phyloP scores from a whole-genome alignment of 306 rosid species.

The Cyamopsis tetragonoloba region DNA sequence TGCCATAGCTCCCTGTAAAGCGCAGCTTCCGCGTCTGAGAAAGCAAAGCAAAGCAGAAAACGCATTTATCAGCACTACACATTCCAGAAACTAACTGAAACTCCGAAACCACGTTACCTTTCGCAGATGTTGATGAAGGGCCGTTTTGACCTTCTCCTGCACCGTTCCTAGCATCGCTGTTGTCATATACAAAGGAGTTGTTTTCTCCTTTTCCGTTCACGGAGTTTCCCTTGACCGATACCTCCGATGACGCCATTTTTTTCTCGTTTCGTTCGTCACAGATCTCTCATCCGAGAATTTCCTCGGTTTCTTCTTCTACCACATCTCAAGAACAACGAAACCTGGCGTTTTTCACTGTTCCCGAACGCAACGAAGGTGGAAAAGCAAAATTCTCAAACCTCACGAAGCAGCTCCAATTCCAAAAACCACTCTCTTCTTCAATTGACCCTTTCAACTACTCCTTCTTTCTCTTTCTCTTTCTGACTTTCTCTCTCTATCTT shows the following conservation, averaged over 20 bases:
- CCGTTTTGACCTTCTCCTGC: constrained; percentile 39
- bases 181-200: constrained; percentile 31
- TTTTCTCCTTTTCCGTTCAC: constrained; percentile 47
- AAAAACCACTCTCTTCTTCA: neutral
- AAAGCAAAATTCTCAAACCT: constrained; percentile 12
- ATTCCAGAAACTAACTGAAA: neutral
- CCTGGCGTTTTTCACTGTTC: neutral
- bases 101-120: constrained; percentile 29
- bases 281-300: constrained; percentile 49
- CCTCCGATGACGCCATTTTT: constrained; percentile 65
- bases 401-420: constrained; percentile 22
- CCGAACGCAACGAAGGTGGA: neutral
- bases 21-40: constrained; percentile 66
- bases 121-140: constrained; percentile 27
- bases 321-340: constrained; percentile 1
- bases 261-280: constrained; percentile 21
- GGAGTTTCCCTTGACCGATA: constrained; percentile 48
- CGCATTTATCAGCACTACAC: neutral
- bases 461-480: neutral
- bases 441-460: constrained; percentile 15
- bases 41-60: neutral
- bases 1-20: constrained; percentile 93
- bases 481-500: neutral
- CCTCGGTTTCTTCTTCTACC: neutral
- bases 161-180: constrained; percentile 26